Evolutionary conservation across 768 basidiomycete genomes (phyloP), one percentile per base, ranked within the genome.

Genomic region (Collybiopsis luxurians): DNA sequence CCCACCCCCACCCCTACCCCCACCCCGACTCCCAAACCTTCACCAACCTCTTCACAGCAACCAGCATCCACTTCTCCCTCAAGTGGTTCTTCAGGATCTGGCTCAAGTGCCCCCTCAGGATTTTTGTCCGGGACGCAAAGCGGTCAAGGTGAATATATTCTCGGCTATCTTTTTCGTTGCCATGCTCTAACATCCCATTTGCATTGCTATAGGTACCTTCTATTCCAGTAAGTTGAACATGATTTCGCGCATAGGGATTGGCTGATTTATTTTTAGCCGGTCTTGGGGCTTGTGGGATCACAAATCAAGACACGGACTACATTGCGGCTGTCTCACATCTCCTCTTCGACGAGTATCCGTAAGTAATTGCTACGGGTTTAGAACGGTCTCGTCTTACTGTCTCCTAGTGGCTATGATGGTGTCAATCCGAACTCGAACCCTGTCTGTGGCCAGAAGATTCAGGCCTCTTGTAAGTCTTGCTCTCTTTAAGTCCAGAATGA

Each of bases 371-470:
- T 28, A 10, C 17, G 30, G 19, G 27, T 55, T 52, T 38, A 34
- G 51, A 30, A 54, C n/a, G 57, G 21, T 19, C 26, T 43, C 53
- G 36, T 38, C 51, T 51, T 12, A 26, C 2, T 28, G 30, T 11
- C 12, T 15, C 28, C 1, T 43, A 90, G 87, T 44, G 80, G 76
- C 10, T 87, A 83, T 66, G 51, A 69, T 17, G 78, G 79, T 24
- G 74, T 49, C 5, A 83, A 93, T 75, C 87, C 90, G 26, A 93
- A 92, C 69, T 64, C 60, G 55, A 92, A 94, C 73, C 89, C 91
- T 31, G 67, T 93, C 54, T 93, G 92, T 66, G 72, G 72, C 61
- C 76, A 70, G 63, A 61, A 71, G 53, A 71, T 88, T 53, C 65
- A 55, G 7, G 76, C 69, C 15, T 64, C 63, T 4, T 89, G 89